These are phyloP conservation scores for Plasmodium fragile DNA, from an alignment of 169 alveolate genomes.

Conservation along the genomic window DNA sequence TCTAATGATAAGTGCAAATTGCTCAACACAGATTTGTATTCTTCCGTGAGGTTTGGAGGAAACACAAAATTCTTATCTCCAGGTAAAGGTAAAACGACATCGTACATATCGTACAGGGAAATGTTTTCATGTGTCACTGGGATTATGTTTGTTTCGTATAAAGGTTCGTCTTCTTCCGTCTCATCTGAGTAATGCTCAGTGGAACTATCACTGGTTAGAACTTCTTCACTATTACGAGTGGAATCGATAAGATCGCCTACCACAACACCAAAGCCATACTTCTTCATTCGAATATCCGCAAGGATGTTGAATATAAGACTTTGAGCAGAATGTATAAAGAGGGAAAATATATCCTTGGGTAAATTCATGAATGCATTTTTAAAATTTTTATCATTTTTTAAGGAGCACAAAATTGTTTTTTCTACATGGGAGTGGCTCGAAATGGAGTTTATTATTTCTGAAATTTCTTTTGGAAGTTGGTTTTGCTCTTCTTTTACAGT, in stretches of 20 bases:
- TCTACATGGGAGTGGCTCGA: constrained; percentile 77
- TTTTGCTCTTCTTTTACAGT: not conserved
- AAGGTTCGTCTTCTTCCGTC: not conserved
- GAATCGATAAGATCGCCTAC: constrained; percentile 85
- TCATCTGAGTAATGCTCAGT: constrained; percentile 80
- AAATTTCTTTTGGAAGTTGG: constrained; percentile 17
- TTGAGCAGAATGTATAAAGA: constrained; percentile 95
- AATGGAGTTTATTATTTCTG: constrained; percentile 40
- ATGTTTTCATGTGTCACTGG: constrained; percentile 87
- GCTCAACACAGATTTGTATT: constrained; percentile 76
- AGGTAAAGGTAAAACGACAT: constrained; percentile 94
- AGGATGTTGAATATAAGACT: constrained; percentile 92
- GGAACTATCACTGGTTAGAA: constrained; percentile 29
- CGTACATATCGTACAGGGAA: constrained; percentile 85
- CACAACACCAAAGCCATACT: constrained; percentile 87
- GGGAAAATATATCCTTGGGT: constrained; percentile 89
- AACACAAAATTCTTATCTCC: constrained; percentile 87
- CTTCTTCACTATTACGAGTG: constrained; percentile 1
- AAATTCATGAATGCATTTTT: constrained; percentile 87
- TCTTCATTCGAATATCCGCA: constrained; percentile 90
- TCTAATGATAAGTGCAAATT: constrained; percentile 71
- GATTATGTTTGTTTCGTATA: constrained; percentile 76
- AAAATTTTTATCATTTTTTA: constrained; percentile 78
- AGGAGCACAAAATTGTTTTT: constrained; percentile 76
- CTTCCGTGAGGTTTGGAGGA: constrained; percentile 82